Percentiles rank a stretch among this genome's conserved stretches.
Conservation (phyloP, 2,329 filamentous ascomycete genomes). For the Ophiostoma novo-ulmi region DNA sequence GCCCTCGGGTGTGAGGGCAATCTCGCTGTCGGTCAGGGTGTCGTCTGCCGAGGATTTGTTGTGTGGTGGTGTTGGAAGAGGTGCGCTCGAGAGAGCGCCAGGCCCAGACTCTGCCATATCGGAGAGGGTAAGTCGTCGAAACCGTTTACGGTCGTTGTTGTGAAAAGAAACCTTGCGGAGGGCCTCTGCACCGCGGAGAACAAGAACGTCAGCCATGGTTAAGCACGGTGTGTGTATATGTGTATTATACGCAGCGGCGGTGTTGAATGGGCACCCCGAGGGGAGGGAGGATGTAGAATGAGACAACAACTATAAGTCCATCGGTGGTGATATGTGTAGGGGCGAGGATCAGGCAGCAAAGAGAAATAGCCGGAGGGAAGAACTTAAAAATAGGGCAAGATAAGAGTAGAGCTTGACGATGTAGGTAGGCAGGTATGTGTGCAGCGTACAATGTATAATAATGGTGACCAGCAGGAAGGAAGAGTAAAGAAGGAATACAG, state of each 20-base stretch:
- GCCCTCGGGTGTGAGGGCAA: constrained; percentile 40
- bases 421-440: neutral
- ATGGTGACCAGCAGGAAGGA: neutral
- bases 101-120: constrained; percentile 43
- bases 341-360: neutral
- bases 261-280: neutral
- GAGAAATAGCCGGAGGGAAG: neutral
- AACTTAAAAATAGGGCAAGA: neutral
- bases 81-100: constrained; percentile 12
- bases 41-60: constrained; percentile 35
- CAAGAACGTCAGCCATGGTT: constrained; percentile 27
- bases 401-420: neutral
- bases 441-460: neutral
- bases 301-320: neutral
- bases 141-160: constrained; percentile 36
- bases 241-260: neutral
- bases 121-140: constrained; percentile 36
- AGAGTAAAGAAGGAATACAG: neutral
- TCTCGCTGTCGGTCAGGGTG: constrained; percentile 42
- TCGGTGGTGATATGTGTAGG: neutral
- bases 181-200: constrained; percentile 40
- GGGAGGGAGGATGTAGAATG: neutral
- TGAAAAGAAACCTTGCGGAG: constrained; percentile 40
- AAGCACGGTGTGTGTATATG: neutral
- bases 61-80: neutral